Conservation (phyloP, 257 asterid genomes). For the Cordia subcordata region DNA sequence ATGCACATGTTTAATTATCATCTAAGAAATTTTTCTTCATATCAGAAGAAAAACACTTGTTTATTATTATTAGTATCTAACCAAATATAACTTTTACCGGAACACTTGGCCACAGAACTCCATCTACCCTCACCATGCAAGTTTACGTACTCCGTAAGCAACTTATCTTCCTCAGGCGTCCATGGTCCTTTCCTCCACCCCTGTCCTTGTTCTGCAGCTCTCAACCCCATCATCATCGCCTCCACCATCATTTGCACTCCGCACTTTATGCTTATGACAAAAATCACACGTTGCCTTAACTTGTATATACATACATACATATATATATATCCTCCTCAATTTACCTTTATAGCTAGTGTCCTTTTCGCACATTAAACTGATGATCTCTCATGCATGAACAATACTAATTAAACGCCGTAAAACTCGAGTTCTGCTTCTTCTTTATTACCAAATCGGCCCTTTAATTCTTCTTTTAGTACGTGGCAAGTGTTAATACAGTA, state of each 20-base stretch:
- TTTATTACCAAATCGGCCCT: constrained; percentile 18
- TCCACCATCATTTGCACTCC: not conserved
- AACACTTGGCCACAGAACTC: constrained; percentile 35
- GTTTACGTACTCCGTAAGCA: constrained; percentile 30
- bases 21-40: not conserved
- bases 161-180: constrained; percentile 41
- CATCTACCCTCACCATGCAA: constrained; percentile 43
- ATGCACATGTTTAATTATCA: not conserved
- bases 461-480: constrained; percentile 16
- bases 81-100: constrained; percentile 30
- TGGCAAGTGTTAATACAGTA: constrained; percentile 43
- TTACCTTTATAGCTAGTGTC: constrained; percentile 28
- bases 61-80: not conserved
- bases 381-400: constrained; percentile 27
- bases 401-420: constrained; percentile 12
- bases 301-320: too few relatives aligned
- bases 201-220: constrained; percentile 25
- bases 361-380: constrained; percentile 19
- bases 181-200: constrained; percentile 46
- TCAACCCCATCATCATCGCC: constrained; percentile 28
- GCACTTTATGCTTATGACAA: constrained; percentile 36
- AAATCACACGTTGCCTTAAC: constrained; percentile 13
- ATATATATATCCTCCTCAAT: constrained; percentile 5
- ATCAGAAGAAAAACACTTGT: constrained; percentile 1
- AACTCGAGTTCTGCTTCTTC: constrained; percentile 10